Conservation (phyloP, 352 stramenopile species). For the Phytopythium kandeliae region DNA sequence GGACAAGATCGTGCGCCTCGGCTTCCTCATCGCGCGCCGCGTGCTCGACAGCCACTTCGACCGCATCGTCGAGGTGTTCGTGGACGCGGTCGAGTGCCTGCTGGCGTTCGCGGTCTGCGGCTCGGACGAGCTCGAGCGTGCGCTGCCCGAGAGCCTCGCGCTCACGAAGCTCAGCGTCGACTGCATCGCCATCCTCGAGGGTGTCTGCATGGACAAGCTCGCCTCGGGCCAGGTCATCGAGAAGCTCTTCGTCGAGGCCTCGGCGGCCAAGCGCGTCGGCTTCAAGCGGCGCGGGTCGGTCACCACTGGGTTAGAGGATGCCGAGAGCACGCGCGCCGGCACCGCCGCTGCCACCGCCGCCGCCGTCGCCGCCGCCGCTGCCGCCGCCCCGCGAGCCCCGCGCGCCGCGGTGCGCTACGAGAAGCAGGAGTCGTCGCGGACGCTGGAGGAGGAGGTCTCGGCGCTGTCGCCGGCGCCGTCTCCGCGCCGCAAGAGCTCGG, state of each 20-base stretch:
- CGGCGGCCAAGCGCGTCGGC: conserved; percentile 37
- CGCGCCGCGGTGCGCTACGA: conserved; percentile 45
- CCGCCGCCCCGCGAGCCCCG: neutral
- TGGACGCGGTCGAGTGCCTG: conserved; percentile 74
- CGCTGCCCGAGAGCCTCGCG: conserved; percentile 38
- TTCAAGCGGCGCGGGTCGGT: conserved; percentile 40
- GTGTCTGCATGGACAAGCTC: conserved; percentile 69
- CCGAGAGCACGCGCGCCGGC: neutral
- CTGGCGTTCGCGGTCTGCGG: conserved; percentile 77
- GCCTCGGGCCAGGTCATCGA: conserved; percentile 76
- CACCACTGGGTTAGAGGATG: conserved; percentile 5
- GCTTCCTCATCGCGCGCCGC: conserved; percentile 84
- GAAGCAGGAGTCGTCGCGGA: conserved; percentile 55
- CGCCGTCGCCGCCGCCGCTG: neutral
- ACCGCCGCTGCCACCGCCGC: neutral
- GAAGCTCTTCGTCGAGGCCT: conserved; percentile 31
- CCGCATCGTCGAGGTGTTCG: conserved; percentile 72
- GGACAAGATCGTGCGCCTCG: conserved; percentile 80
- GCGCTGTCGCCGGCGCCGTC: conserved; percentile 34
- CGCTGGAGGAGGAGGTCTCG: conserved; percentile 53
- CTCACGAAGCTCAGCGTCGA: conserved; percentile 70
- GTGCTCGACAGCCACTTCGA: conserved; percentile 76
- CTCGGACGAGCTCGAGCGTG: conserved; percentile 52
- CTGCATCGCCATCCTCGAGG: conserved; percentile 52
- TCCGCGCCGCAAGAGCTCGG: conserved; percentile 26